Percentiles rank a stretch among this genome's conserved stretches.
Conservation (phyloP, 257 asterid genomes). For the Pogostemon cablin region DNA sequence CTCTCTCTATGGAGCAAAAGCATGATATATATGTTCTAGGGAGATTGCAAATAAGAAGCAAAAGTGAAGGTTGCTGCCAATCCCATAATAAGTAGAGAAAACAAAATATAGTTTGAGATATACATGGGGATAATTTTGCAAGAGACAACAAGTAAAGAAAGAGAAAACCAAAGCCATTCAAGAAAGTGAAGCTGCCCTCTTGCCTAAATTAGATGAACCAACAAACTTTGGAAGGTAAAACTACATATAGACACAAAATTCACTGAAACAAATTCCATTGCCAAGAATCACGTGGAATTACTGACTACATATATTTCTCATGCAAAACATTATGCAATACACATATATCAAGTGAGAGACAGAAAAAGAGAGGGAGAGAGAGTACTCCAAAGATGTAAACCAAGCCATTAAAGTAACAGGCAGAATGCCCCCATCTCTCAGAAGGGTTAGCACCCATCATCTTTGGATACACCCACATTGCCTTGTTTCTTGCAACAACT, state of each 20-base stretch:
- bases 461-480: slow-evolving; percentile 82
- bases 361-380: background rate
- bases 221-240: background rate
- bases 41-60: background rate
- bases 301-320: slow-evolving; percentile 12
- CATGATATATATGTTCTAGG: slow-evolving; percentile 5
- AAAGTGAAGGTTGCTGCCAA: background rate
- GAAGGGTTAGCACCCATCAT: slow-evolving; percentile 73
- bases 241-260: background rate
- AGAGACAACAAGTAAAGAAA: slow-evolving; percentile 28
- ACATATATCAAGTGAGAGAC: background rate
- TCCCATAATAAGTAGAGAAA: background rate
- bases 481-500: slow-evolving; percentile 52
- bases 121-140: background rate
- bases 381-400: slow-evolving; percentile 80
- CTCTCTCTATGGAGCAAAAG: background rate
- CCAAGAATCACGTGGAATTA: background rate
- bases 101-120: background rate
- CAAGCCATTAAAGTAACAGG: slow-evolving; percentile 75
- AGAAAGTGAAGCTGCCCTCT: slow-evolving; percentile 48
- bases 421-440: slow-evolving; percentile 99
- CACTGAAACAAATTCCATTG: slow-evolving; percentile 2
- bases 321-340: slow-evolving; percentile 23
- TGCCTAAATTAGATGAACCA: slow-evolving; percentile 35
- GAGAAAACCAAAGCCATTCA: slow-evolving; percentile 32